Evolutionary conservation across 306 rosid species (phyloP), one percentile per base, ranked within the genome.

Genomic region (Dicorynia guianensis): DNA sequence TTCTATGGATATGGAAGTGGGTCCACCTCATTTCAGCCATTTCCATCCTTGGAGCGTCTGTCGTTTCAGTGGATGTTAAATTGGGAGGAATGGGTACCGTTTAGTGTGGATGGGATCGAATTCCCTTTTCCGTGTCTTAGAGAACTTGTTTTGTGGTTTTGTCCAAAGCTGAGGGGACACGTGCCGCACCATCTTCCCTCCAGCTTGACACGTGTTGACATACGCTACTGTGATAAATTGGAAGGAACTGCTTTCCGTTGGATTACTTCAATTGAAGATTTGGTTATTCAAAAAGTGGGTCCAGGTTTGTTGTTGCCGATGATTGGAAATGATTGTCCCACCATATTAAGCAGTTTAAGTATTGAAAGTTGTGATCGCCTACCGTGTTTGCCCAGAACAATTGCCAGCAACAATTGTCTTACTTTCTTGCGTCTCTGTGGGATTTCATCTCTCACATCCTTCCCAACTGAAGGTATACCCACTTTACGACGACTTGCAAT

Each of bases 61-160:
- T 10, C 36, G 17, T 15, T 68, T 52, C 61, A 68, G 30, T 30
- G 50, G 5, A 50, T 68, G 73, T 5, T 11, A 8, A 33, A 69
- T 10, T 69, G 74, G 74, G 50, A 69, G 63, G 74, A 69, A 40
- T 69, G 62, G 74, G 19, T 35, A 10, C 63, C 1, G 4, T 69
- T 35, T 33, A 17, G 8, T n/a, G 62, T 25, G 3, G 62, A 69
- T n/a, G 74, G 62, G 6, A 17, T 35, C 19, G 10, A 36, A n/a
- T 53, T 36, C 18, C 74, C 60, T 36, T 52, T 69, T 69, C 74
- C 62, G 2, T 52, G 49, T 35, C 62, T 69, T 36, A 52, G 54
- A 54, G 18, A 12, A 53, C 19, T 69, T 6, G 43, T 9, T n/a
- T 38, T 69, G 36, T 18, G 18, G 52, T 38, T 53, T 5, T 53